phyloP scores from a whole-genome alignment of 331 rosid species.

The Acacia concinna region DNA sequence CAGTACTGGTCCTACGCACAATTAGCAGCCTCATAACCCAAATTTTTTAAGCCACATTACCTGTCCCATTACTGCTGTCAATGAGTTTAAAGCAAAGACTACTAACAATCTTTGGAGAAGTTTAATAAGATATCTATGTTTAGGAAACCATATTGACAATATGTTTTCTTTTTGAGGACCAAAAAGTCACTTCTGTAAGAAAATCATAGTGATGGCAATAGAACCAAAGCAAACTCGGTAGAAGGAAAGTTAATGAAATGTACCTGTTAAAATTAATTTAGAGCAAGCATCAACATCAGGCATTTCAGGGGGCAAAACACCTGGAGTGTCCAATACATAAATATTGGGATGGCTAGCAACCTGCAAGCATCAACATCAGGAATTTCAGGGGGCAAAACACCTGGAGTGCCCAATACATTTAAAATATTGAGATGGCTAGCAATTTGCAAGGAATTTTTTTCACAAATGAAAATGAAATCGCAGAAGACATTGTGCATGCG shows the following conservation, averaged over 20 bases:
- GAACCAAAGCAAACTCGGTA: constrained; percentile 14
- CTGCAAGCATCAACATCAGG: constrained; percentile 61
- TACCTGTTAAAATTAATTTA: constrained; percentile 86
- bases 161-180: neutral
- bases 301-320: constrained; percentile 66
- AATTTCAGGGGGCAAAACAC: constrained; percentile 66
- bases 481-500: neutral
- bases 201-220: neutral
- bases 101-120: neutral
- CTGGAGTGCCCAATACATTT: constrained; percentile 86
- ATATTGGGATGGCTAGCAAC: constrained; percentile 93
- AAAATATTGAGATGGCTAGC: constrained; percentile 93
- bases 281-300: constrained; percentile 53
- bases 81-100: neutral
- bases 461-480: constrained; percentile 29
- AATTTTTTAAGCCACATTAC: neutral
- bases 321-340: constrained; percentile 85
- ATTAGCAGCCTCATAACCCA: neutral
- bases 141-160: neutral
- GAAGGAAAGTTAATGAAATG: constrained; percentile 17
- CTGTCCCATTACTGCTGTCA: neutral
- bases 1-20: neutral
- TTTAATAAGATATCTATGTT: neutral
- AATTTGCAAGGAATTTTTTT: constrained; percentile 50
- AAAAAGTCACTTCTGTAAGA: neutral